Base-by-base conservation (phyloP, 2,329 filamentous ascomycete genomes). In the Monosporascus sp. region DNA sequence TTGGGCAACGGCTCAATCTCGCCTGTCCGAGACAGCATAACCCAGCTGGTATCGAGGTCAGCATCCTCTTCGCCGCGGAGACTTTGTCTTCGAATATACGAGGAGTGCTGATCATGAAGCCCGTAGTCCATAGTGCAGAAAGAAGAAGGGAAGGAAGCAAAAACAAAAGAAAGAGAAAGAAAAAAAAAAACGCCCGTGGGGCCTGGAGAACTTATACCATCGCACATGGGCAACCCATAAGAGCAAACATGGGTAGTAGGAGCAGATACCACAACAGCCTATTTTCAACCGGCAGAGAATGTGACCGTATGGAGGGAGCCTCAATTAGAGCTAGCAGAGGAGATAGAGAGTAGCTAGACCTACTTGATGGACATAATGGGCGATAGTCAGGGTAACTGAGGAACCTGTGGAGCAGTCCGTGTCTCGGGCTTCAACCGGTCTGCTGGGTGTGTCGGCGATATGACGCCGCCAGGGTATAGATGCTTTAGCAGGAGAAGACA, bases 1-100 rank as follows among this genome's bases (percentile, higher is more conserved):
- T 88, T 86, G 45, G 89, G 89, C 47, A 97, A 82, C 65, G 88
- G 89, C 67, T 95, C 87, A 72, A 96, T 94, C 55, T 87, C 84
- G 61, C 79, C 78, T 41, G 75, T 69, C 66, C 87, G 82, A 66
- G 87, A 85, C 66, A 96, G 84, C 92, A 97, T 97, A 46, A 97
- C 93, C 93, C 93, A 97, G 65, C 81, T 84, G 67, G 74, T 70
- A 63, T 70, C 70, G 68, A 81, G 74, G 74, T 84, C 73, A 83
- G 79, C 74, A 67, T 80, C 66, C 57, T 70, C 68, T 51, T 68
- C 65, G 46, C 60, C 62, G 57, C 63, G 69, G 50, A 66, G 68
- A 55, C 68, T 72, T 55, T 68, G 71, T 52, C 70, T 70, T 59
- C 76, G 70, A 50, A 72, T 68, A 52, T 69, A 73, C 57, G 70